phyloP scores from a whole-genome alignment of 1,284 basidiomycete genomes.

The Leccinum huronense region DNA sequence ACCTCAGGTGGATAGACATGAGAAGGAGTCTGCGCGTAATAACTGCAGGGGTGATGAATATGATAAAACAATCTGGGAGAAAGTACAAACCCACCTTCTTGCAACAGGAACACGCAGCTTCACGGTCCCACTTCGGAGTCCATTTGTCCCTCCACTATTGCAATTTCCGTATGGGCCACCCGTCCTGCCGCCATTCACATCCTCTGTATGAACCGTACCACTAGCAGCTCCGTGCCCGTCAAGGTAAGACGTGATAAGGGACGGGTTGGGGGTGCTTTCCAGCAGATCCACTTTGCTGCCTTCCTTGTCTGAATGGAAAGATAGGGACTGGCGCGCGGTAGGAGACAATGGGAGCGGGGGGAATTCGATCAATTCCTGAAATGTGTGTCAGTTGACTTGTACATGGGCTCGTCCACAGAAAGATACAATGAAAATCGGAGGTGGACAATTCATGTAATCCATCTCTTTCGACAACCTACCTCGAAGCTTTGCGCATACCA shows the following conservation, averaged over 20 bases:
- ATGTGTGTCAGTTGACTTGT: conserved; percentile 2
- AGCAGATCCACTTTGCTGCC: conserved; percentile 44
- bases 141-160: conserved; percentile 19
- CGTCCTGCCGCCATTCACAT: conserved; percentile 3
- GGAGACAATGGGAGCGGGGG: conserved; percentile 71
- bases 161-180: conserved; percentile 26
- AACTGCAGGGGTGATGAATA: conserved; percentile 48
- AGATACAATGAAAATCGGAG: background rate
- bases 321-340: conserved; percentile 68
- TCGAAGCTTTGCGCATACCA: conserved; percentile 99
- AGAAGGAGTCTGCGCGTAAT: conserved; percentile 74
- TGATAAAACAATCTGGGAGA: conserved; percentile 9
- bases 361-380: conserved; percentile 84
- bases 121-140: conserved; percentile 40
- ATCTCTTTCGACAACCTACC: conserved; percentile 47
- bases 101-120: conserved; percentile 74
- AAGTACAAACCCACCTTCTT: conserved; percentile 47
- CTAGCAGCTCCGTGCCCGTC: conserved; percentile 21
- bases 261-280: conserved; percentile 71
- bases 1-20: conserved; percentile 91
- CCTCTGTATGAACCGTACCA: conserved; percentile 15
- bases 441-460: background rate
- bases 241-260: conserved; percentile 36
- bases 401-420: conserved; percentile 3
- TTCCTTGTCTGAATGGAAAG: conserved; percentile 42